These are phyloP conservation scores for Xylariaceae sp. DNA, from an alignment of 2,329 filamentous ascomycete genomes.

Conservation along the genomic window DNA sequence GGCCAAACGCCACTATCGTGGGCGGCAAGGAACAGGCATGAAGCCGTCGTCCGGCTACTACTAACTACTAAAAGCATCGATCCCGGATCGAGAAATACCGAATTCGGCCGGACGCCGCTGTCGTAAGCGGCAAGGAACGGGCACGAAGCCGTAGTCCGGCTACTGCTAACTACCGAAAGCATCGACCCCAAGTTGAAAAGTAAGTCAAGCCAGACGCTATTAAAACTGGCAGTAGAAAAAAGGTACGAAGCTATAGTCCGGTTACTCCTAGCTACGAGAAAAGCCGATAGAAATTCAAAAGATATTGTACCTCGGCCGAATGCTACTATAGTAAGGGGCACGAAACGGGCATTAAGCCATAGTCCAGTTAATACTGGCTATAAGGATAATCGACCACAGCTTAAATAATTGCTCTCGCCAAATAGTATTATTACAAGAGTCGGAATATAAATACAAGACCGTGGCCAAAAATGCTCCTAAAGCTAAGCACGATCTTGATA, in stretches of 20 bases:
- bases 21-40: too few relatives aligned
- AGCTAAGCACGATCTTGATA: not conserved
- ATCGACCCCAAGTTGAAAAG: not conserved
- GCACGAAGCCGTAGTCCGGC: conserved; percentile 1
- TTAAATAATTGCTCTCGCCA: not conserved
- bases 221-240: not conserved
- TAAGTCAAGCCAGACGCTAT: not conserved
- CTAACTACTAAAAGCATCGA: not conserved
- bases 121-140: not conserved
- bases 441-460: too few relatives aligned
- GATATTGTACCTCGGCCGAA: not conserved
- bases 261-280: conserved; percentile 1
- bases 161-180: not conserved
- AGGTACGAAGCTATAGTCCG: not conserved
- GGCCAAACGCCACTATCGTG: too few relatives aligned
- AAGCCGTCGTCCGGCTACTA: too few relatives aligned
- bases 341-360: not conserved
- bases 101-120: not conserved
- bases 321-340: not conserved
- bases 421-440: too few relatives aligned
- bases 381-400: not conserved
- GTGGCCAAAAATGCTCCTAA: too few relatives aligned
- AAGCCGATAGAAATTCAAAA: conserved; percentile 4
- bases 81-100: not conserved
- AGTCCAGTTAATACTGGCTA: conserved; percentile 1